Evolutionary conservation across 2,329 filamentous ascomycete genomes (phyloP), one percentile per base, ranked within the genome.

Genomic region (Endocalyx cinctus): DNA sequence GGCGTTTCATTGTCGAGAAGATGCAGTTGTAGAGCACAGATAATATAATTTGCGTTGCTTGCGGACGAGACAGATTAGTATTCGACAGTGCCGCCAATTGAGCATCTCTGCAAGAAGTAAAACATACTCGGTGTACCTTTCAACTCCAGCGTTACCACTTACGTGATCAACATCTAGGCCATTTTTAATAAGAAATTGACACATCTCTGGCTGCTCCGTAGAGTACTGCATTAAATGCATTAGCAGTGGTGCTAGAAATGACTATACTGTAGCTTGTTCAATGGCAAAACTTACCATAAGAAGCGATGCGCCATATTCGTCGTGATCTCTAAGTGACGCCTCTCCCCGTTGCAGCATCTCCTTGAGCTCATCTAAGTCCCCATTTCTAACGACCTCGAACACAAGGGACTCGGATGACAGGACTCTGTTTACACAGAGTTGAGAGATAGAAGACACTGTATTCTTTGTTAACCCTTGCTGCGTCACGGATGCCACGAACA

Each of bases 401-500:
- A 33, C 30, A 13, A 10, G 20, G 4, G 30, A 33, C 15, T 4
- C 20, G 3, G n/a, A 3, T 5, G 30, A 23, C 30, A 33, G n/a
- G 14, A 33, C 30, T 17, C 22, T 25, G 18, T 33, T 25, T 17
- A 33, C 22, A 12, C 6, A 10, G n/a, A 33, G 30, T 15, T 15
- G 14, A 11, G 30, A 26, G 6, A 33, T 25, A 7, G 20, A 25
- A 10, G 19, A 13, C 6, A 17, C 20, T n/a, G 13, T 17, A 7
- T 17, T 12, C 11, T 11, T 6, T 5, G 18, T 5, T 12, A 10
- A 16, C 14, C 23, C 12, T 7, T 33, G 30, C 14, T 20, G 25
- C 12, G 35, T 29, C n/a, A n/a, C n/a, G 14, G 35, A 33, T 6
- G 35, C 35, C 13, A 38, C 27, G 17, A 38, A 16, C 35, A 38